Evolutionary conservation across 2,329 filamentous ascomycete genomes (phyloP), one percentile per base, ranked within the genome.

Genomic region (Juglanconis sp.): DNA sequence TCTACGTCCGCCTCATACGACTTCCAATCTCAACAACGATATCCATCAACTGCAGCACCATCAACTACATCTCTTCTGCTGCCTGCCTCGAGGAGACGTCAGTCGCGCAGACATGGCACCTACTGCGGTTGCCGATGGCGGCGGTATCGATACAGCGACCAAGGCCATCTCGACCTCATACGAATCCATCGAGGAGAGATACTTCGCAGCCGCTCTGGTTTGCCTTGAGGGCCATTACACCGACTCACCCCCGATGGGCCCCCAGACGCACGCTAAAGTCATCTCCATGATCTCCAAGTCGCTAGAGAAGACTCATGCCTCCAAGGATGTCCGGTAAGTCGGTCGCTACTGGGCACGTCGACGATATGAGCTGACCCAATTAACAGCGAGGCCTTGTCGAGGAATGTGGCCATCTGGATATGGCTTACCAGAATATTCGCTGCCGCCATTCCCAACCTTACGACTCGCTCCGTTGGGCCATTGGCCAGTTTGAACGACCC

Each of bases 321-420:
- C 83, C 30, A 80, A 84, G 59, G 83, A 86, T 62, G 83, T 86
- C 38, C 79, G 85, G 83, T 87, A 71, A 65, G 77, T 56, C 5
- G 13, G 30, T 17, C 4, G 6, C 2, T 7, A 17, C 6, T 13
- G 44, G 2, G 35, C 31, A 48, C 5, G 10, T 30, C 17, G 10
- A 13, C 17, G 4, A 17, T 38, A 17, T n/a, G 31, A 46, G 46
- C 62, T 60, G 42, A 55, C 46, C 34, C 17, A 32, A 5, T 5
- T 6, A 11, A 13, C 61, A 87, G 84, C 65, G 85, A 87, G 69
- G 77, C 79, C 3, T 72, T 88, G 44, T 84, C 85, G 4, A 80
- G 80, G 62, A 88, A 88, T 65, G 81, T 88, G 34, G 81, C 82
- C 63, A 83, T 88, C 59, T 88, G 86, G 86, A 82, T 87, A 65